Conservation (phyloP, 345 rosid species). For the Hirschfeldia incana region DNA sequence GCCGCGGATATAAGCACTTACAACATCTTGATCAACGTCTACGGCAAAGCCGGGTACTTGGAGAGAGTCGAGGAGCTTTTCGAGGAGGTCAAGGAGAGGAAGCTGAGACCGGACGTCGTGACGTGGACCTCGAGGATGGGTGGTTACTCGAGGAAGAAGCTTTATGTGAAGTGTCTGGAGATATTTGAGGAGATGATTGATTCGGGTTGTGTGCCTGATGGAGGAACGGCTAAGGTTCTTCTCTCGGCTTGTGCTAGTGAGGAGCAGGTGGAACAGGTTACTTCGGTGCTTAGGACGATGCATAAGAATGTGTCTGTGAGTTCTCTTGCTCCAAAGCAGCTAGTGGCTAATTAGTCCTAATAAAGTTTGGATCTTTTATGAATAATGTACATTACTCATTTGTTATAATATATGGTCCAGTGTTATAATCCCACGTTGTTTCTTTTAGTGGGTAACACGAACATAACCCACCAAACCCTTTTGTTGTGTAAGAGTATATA, state of each 20-base stretch:
- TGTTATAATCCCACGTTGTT: background rate
- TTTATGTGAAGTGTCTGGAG: conserved; percentile 66
- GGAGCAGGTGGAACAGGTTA: conserved; percentile 80
- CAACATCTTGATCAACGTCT: conserved; percentile 81
- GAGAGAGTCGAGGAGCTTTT: conserved; percentile 70
- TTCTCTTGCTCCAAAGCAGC: conserved; percentile 44
- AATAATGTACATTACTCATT: background rate
- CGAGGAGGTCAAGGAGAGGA: conserved; percentile 43
- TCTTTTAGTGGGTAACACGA: too few relatives aligned
- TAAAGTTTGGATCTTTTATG: conserved; percentile 36
- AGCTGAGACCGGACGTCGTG: conserved; percentile 67
- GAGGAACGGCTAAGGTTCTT: conserved; percentile 89
- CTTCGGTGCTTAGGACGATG: conserved; percentile 75
- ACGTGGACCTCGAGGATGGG: conserved; percentile 91
- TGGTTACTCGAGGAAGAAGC: conserved; percentile 80
- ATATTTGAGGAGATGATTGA: conserved; percentile 91
- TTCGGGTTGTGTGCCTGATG: conserved; percentile 78
- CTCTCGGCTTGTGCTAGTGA: conserved; percentile 76
- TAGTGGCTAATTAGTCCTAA: conserved; percentile 25
- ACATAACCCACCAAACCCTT: conserved; percentile 40
- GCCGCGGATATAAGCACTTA: conserved; percentile 70
- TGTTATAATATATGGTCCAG: conserved; percentile 23
- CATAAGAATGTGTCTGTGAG: conserved; percentile 51
- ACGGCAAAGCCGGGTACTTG: conserved; percentile 75
- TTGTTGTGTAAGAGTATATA: conserved; percentile 26